These are phyloP conservation scores for Penicillium crustosum DNA, from an alignment of 2,329 filamentous ascomycete species.

Conservation along the genomic window DNA sequence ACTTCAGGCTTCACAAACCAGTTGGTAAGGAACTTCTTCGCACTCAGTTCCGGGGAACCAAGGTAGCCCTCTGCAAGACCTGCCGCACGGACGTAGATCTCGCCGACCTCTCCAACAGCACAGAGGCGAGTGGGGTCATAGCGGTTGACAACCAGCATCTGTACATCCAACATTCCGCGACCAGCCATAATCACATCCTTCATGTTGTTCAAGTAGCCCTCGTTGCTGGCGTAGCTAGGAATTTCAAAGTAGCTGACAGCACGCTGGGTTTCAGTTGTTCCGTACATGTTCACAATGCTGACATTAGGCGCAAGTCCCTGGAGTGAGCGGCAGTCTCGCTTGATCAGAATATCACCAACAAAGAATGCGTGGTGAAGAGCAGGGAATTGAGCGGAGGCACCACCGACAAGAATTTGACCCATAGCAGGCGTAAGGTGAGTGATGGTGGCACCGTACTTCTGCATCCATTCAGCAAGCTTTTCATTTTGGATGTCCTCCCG, in stretches of 20 bases:
- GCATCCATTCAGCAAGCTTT: conserved; percentile 84
- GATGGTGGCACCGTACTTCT: conserved; percentile 69
- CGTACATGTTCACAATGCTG: conserved; percentile 81
- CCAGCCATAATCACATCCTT: conserved; percentile 80
- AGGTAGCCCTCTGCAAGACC: conserved; percentile 83
- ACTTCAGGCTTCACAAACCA: conserved; percentile 78
- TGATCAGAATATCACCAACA: conserved; percentile 87
- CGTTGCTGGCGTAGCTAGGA: conserved; percentile 63
- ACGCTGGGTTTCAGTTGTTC: conserved; percentile 80
- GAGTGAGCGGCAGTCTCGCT: conserved; percentile 74
- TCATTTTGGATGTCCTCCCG: conserved; percentile 85
- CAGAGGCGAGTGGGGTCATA: conserved; percentile 68
- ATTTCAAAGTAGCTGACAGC: conserved; percentile 83
- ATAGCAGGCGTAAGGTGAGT: conserved; percentile 94
- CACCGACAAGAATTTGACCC: conserved; percentile 91
- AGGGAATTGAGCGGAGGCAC: conserved; percentile 74
- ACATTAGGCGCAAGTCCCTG: conserved; percentile 73
- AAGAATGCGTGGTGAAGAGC: conserved; percentile 79
- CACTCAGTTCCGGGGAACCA: conserved; percentile 60
- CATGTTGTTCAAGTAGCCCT: conserved; percentile 62
- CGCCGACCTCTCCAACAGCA: conserved; percentile 76
- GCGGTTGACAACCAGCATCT: conserved; percentile 78
- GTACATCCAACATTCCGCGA: conserved; percentile 83
- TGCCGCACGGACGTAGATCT: conserved; percentile 78
- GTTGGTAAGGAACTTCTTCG: conserved; percentile 75